phyloP scores from a whole-genome alignment of 2,329 filamentous ascomycete species.

The Cladophialophora chaetospira region DNA sequence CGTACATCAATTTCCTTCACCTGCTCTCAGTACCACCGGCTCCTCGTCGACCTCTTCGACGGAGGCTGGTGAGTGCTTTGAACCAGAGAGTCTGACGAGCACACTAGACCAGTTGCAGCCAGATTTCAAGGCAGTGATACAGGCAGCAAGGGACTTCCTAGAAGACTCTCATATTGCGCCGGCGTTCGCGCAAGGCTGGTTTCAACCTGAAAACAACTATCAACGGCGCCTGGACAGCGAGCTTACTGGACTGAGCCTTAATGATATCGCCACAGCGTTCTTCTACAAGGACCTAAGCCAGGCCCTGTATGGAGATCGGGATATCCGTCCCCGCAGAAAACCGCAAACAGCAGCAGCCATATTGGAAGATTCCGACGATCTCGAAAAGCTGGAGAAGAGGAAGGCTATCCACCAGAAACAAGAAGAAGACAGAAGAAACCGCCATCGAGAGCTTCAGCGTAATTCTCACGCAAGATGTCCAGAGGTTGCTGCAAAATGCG shows the following conservation, averaged over 20 bases:
- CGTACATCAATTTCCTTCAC: not conserved
- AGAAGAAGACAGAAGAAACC: slow-evolving; percentile 23
- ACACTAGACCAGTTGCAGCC: slow-evolving; percentile 1
- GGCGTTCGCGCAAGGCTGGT: slow-evolving; percentile 23
- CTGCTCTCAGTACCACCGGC: not conserved
- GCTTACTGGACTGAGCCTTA: slow-evolving; percentile 1
- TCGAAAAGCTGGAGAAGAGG: not conserved
- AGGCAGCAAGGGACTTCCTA: slow-evolving; percentile 3
- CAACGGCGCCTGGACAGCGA: slow-evolving; percentile 11
- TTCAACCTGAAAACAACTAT: slow-evolving; percentile 20
- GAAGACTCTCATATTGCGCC: slow-evolving; percentile 9
- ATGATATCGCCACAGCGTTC: slow-evolving; percentile 17
- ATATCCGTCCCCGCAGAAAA: slow-evolving; percentile 4
- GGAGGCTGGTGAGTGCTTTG: not conserved
- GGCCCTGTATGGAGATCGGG: slow-evolving; percentile 17
- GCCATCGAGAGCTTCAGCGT: slow-evolving; percentile 24
- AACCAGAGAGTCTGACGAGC: not conserved
- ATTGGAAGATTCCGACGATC: not conserved
- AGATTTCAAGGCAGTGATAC: not conserved
- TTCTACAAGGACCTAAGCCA: slow-evolving; percentile 15
- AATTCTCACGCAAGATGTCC: slow-evolving; percentile 20
- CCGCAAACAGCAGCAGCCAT: not conserved
- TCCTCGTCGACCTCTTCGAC: not conserved
- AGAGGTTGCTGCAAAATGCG: slow-evolving; percentile 14
- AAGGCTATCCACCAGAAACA: slow-evolving; percentile 11